Evolutionary conservation across 257 asterid genomes (phyloP).

Genomic region (Solanum dulcamara): DNA sequence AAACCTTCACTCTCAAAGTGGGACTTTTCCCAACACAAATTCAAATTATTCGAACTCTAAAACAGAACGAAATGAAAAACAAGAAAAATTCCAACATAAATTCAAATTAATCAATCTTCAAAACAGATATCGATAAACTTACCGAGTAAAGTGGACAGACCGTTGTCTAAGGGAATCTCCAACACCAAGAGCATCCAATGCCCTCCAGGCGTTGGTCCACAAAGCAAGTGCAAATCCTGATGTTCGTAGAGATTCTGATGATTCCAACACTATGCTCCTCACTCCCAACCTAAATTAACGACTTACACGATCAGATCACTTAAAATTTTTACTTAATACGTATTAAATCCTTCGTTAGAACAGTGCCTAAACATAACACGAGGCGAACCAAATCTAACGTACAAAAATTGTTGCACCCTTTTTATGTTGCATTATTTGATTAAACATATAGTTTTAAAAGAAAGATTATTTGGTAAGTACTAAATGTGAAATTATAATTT

Average conservation of each 20-base stretch:
- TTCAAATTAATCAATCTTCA: neutral
- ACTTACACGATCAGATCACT: neutral
- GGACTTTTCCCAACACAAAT: neutral
- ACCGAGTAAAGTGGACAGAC: conserved; percentile 23
- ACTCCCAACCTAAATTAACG: conserved; percentile 13
- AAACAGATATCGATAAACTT: neutral
- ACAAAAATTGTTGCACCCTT: neutral
- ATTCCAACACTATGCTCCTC: conserved; percentile 36
- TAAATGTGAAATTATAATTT: neutral
- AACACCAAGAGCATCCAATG: conserved; percentile 33
- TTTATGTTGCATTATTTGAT: neutral
- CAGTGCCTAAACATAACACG: neutral
- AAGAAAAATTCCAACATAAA: neutral
- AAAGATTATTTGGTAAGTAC: neutral
- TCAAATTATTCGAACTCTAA: too few relatives aligned
- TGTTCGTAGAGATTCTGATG: conserved; percentile 26
- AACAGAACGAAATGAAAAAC: too few relatives aligned
- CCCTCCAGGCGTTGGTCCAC: conserved; percentile 45
- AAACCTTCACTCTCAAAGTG: neutral
- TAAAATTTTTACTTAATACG: too few relatives aligned
- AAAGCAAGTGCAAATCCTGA: conserved; percentile 30
- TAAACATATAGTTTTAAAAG: neutral
- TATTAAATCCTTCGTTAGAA: neutral
- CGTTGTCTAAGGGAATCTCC: conserved; percentile 23
- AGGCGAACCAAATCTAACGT: neutral